phyloP scores from a whole-genome alignment of 495 filamentous ascomycete species.

The Neurospora sp. region DNA sequence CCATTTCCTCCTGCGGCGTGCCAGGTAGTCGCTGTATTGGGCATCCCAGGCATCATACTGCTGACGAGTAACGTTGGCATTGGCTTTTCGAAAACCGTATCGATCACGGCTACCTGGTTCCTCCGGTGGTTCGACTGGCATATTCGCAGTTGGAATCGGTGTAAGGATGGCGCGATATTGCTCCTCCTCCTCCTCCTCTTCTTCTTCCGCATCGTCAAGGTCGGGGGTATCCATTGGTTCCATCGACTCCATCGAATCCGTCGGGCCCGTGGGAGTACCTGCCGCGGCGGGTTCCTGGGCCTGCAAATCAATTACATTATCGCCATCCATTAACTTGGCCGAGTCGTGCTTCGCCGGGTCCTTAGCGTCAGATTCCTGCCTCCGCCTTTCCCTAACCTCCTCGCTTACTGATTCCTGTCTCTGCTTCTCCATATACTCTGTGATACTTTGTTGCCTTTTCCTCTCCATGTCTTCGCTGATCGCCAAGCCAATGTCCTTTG shows the following conservation, averaged over 20 bases:
- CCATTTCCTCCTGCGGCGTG: slow-evolving; percentile 73
- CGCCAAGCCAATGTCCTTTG: slow-evolving; percentile 19
- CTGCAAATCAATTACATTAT: slow-evolving; percentile 5
- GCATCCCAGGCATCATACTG: slow-evolving; percentile 77
- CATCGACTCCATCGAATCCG: not conserved
- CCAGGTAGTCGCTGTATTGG: slow-evolving; percentile 57
- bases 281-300: not conserved
- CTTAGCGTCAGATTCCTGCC: slow-evolving; percentile 3
- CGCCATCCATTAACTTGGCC: slow-evolving; percentile 18
- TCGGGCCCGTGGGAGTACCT: not conserved
- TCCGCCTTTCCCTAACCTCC: not conserved
- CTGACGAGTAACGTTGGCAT: slow-evolving; percentile 59
- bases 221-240: not conserved
- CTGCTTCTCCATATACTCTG: slow-evolving; percentile 1
- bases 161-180: not conserved
- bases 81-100: slow-evolving; percentile 88
- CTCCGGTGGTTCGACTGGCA: slow-evolving; percentile 21
- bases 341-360: slow-evolving; percentile 22
- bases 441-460: not conserved
- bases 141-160: slow-evolving; percentile 10
- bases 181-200: not conserved
- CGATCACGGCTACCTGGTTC: slow-evolving; percentile 49
- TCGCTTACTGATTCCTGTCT: slow-evolving; percentile 4
- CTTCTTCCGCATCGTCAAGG: not conserved
- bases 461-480: slow-evolving; percentile 15